Base-by-base conservation (phyloP, 202 grass and related monocot species). In the Dendrocalamus latiflorus region DNA sequence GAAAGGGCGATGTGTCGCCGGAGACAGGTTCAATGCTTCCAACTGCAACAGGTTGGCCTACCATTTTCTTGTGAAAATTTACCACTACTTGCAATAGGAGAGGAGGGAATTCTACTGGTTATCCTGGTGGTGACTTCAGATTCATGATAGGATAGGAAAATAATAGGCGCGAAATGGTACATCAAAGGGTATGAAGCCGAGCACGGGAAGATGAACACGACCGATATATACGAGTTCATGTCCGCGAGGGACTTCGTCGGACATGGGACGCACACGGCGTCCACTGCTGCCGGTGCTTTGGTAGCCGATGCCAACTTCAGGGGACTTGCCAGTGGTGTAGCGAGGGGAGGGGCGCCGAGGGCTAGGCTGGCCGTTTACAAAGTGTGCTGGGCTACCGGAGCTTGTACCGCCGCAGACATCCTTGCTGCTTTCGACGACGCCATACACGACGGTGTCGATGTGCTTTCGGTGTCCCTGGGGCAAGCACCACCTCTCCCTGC, bases 101-200 rank as follows among this genome's bases (percentile, higher is more conserved):
- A 68, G n/a, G 4, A 49, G 33, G 43, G 28, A 75, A 59, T 75
- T 68, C 2, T 74, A 9, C 21, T 54, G 1, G 28, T 17, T 88
- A 73, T 75, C 65, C 51, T 92, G n/a, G n/a, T n/a, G n/a, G n/a
- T n/a, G n/a, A n/a, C n/a, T n/a, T n/a, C n/a, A n/a, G n/a, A n/a
- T n/a, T 90, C 86, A 88, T 89, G 69, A 87, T 91, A 94, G 92
- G 79, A 86, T 87, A 98, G 95, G 87, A 98, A 98, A 98, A 95
- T 98, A 88, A 98, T 98, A 74, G 95, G 95, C 39, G 95, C 93
- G 37, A 92, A 85, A 68, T 98, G 95, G 95, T 98, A 92, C 65
- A 53, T 93, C 60, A 95, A 91, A 85, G 95, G 93, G 4, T 98
- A 95, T 9, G 91, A 98, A 83, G 93, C 95, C 0, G 95, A 95